Evolutionary conservation across 1,284 basidiomycete species (phyloP).

Genomic region (Heliocybe sulcata): DNA sequence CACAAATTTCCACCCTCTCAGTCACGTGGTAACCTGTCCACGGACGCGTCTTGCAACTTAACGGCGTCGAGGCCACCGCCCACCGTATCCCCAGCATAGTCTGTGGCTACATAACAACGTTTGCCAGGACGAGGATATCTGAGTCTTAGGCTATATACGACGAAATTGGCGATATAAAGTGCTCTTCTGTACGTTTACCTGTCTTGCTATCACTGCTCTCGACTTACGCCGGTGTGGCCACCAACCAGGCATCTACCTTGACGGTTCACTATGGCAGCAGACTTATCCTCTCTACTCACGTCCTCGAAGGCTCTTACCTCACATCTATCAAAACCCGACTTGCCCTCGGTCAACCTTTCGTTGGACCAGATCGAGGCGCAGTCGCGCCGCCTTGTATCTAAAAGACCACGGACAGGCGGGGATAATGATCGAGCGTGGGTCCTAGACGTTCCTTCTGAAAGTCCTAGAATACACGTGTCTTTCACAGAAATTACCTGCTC

Average conservation of each 20-base stretch:
- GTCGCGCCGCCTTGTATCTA: slow-evolving; percentile 70
- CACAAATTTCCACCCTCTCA: too few species aligned
- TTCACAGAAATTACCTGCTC: slow-evolving; percentile 69
- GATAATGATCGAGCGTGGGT: slow-evolving; percentile 73
- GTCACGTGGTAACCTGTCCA: too few species aligned
- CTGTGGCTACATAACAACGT: too few species aligned
- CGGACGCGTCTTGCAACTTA: too few species aligned
- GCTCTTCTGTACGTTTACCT: too few species aligned
- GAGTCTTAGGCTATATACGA: too few species aligned
- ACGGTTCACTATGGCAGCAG: slow-evolving; percentile 31
- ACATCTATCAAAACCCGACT: slow-evolving; percentile 67
- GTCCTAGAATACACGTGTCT: background rate
- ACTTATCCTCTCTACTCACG: slow-evolving; percentile 65
- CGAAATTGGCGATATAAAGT: too few species aligned
- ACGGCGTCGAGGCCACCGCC: too few species aligned
- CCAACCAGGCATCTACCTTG: background rate
- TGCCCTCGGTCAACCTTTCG: slow-evolving; percentile 82
- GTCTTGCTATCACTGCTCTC: too few species aligned
- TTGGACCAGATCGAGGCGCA: slow-evolving; percentile 91
- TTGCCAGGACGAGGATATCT: too few species aligned
- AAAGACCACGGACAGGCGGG: slow-evolving; percentile 52
- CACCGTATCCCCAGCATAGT: too few species aligned
- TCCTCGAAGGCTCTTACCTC: slow-evolving; percentile 68
- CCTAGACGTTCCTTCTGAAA: slow-evolving; percentile 5
- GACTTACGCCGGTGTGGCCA: too few species aligned